These are phyloP conservation scores for Lodderomyces metapsilosis DNA, from an alignment of 1,139 yeast genomes.

Conservation along the genomic window DNA sequence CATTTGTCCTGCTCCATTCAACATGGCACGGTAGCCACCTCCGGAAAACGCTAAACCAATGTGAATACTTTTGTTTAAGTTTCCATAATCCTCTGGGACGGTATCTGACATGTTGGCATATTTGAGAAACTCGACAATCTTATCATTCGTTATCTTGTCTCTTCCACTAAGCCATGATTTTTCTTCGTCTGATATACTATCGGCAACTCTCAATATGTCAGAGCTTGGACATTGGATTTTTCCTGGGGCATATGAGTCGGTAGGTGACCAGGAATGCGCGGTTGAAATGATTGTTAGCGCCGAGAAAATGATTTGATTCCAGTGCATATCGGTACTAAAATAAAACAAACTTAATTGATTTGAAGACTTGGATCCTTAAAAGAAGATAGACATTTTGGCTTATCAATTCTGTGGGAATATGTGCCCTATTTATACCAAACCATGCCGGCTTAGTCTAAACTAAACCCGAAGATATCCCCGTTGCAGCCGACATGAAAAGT, in stretches of 20 bases:
- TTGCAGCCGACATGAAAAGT: neutral
- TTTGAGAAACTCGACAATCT: slow-evolving; percentile 56
- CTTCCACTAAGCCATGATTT: slow-evolving; percentile 47
- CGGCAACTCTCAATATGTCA: slow-evolving; percentile 23
- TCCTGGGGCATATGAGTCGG: slow-evolving; percentile 69
- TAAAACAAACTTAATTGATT: too few relatives aligned
- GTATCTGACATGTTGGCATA: slow-evolving; percentile 65
- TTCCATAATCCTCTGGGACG: slow-evolving; percentile 53
- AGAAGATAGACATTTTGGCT: too few relatives aligned
- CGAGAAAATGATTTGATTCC: neutral
- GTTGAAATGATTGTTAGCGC: neutral
- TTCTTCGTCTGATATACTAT: slow-evolving; percentile 39
- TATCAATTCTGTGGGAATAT: too few relatives aligned
- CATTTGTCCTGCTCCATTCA: slow-evolving; percentile 44
- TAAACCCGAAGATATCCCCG: neutral
- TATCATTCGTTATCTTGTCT: slow-evolving; percentile 53
- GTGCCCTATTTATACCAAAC: too few relatives aligned
- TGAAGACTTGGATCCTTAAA: too few relatives aligned
- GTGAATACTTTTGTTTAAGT: slow-evolving; percentile 32
- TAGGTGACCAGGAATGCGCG: slow-evolving; percentile 48
- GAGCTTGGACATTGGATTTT: slow-evolving; percentile 54
- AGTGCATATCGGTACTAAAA: too few relatives aligned
- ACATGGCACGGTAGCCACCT: slow-evolving; percentile 50
- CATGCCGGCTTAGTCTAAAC: neutral
- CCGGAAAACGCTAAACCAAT: slow-evolving; percentile 47